phyloP scores from a whole-genome alignment of 441 rosid species.

The Populus hybrid region DNA sequence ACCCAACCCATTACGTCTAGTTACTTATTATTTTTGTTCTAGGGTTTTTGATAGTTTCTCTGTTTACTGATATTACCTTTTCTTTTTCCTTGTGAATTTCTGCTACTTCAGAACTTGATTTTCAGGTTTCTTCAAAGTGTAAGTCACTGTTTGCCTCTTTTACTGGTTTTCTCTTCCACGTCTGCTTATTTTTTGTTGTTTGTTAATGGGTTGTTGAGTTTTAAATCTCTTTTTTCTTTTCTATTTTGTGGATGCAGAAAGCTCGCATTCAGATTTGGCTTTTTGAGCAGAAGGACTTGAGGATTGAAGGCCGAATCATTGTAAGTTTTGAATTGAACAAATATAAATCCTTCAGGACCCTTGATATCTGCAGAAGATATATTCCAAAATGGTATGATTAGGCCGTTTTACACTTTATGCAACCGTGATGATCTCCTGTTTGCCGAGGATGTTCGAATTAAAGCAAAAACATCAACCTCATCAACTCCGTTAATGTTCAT shows the following conservation, averaged over 20 bases:
- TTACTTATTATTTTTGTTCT: background rate
- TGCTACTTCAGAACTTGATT: slow-evolving; percentile 62
- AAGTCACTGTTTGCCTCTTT: slow-evolving; percentile 24
- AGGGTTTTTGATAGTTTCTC: background rate
- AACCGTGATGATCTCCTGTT: background rate
- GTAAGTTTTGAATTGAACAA: slow-evolving; percentile 37
- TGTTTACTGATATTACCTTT: slow-evolving; percentile 8
- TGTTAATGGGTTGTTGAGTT: background rate
- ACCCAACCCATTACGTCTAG: slow-evolving; percentile 64
- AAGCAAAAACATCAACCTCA: background rate
- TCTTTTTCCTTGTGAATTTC: background rate
- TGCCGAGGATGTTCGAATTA: background rate
- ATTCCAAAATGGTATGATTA: background rate
- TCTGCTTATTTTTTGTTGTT: slow-evolving; percentile 1
- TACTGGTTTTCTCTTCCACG: background rate
- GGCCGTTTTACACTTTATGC: background rate
- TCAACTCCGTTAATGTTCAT: background rate
- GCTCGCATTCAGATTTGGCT: slow-evolving; percentile 96
- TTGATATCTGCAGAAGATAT: background rate
- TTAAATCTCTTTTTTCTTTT: background rate
- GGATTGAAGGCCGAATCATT: slow-evolving; percentile 90
- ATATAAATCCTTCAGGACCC: background rate
- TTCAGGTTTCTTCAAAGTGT: slow-evolving; percentile 94
- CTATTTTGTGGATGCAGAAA: slow-evolving; percentile 41
- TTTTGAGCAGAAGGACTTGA: slow-evolving; percentile 87